Evolutionary conservation across 176 grass and related monocot genomes (phyloP).

Genomic region (Zea mays): DNA sequence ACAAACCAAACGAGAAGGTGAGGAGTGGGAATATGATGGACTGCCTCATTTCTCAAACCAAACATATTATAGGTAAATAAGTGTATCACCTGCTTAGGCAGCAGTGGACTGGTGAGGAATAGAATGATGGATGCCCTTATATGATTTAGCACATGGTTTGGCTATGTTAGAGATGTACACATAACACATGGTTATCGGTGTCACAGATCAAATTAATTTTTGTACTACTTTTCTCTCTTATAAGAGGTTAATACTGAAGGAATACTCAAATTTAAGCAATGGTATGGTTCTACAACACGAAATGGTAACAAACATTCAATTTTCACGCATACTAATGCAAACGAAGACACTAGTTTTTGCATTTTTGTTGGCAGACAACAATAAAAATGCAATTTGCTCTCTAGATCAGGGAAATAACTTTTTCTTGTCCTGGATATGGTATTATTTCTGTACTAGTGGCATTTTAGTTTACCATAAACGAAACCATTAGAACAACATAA

Average conservation of each 20-base stretch:
- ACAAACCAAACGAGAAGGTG: no score
- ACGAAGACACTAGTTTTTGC: not conserved
- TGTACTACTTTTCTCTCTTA: not conserved
- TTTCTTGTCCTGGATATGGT: slow-evolving; percentile 11
- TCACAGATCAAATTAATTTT: not conserved
- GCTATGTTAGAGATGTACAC: not conserved
- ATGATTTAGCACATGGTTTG: no score
- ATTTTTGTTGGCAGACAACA: not conserved
- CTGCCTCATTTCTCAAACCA: no score
- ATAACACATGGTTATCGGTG: not conserved
- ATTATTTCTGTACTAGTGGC: not conserved
- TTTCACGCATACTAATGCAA: not conserved
- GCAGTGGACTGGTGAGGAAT: not conserved
- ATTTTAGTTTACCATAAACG: not conserved
- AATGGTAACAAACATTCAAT: not conserved
- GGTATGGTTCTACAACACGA: not conserved
- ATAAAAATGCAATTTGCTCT: not conserved
- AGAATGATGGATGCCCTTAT: not conserved
- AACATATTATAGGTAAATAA: no score
- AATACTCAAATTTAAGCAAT: not conserved
- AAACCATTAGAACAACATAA: not conserved
- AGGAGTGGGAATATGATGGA: no score
- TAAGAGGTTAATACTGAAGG: not conserved
- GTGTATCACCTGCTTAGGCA: not conserved
- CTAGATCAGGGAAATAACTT: not conserved